phyloP scores from a whole-genome alignment of 192 early-diverging fungal genomes.

The Obelidium mucronatum region DNA sequence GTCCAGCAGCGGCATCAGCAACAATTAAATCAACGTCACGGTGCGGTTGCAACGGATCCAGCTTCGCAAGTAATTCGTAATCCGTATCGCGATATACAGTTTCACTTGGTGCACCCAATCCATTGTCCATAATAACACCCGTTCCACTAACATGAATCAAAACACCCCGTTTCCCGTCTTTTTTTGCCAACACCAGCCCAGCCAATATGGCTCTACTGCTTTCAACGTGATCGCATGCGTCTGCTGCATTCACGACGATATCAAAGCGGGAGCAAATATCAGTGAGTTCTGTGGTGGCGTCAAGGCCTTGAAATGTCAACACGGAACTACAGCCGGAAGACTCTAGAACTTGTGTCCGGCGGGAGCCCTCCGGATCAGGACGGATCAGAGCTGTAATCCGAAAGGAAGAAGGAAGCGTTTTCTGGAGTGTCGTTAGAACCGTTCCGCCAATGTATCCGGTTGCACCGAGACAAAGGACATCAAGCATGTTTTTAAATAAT shows the following conservation, averaged over 20 bases:
- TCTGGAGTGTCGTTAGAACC: conserved; percentile 26
- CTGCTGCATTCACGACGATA: conserved; percentile 46
- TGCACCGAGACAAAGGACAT: conserved; percentile 34
- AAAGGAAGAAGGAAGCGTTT: neutral
- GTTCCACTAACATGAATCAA: conserved; percentile 41
- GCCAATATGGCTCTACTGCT: conserved; percentile 38
- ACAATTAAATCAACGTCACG: conserved; percentile 45
- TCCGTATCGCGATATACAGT: conserved; percentile 24
- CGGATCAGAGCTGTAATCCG: conserved; percentile 33
- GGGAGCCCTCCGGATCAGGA: neutral
- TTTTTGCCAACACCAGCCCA: conserved; percentile 13
- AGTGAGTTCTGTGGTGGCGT: conserved; percentile 7
- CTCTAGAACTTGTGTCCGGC: neutral
- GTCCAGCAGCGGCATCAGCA: neutral
- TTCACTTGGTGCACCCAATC: conserved; percentile 6
- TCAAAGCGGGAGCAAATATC: conserved; percentile 6
- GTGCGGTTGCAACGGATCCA: conserved; percentile 37
- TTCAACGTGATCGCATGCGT: conserved; percentile 41
- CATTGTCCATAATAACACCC: conserved; percentile 44
- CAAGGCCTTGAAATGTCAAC: neutral
- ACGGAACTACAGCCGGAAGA: neutral
- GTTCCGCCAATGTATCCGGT: conserved; percentile 47
- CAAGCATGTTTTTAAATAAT: neutral
- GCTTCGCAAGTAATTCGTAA: conserved; percentile 5
- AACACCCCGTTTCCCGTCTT: neutral